These are phyloP conservation scores for Tuber magnatum DNA, from an alignment of 495 filamentous ascomycete species.

Conservation along the genomic window DNA sequence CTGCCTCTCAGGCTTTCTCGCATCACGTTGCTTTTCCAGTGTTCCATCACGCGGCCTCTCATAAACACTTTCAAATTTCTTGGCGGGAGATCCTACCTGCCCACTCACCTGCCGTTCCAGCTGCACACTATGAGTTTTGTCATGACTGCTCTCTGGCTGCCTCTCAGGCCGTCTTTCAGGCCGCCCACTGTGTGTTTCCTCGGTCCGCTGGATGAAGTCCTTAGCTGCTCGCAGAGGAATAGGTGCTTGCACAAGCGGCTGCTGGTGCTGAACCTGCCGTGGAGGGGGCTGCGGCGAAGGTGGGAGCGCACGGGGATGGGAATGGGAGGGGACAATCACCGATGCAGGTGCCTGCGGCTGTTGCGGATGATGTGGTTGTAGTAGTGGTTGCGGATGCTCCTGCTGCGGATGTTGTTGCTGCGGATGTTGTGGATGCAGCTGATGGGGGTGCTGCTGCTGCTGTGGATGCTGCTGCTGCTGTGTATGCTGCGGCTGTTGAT, in stretches of 20 bases:
- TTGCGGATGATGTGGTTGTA: conserved; percentile 20
- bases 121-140: not conserved
- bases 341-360: conserved; percentile 16
- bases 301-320: conserved; percentile 6
- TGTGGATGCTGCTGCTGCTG: conserved; percentile 23
- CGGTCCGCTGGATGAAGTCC: not conserved
- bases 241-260: conserved; percentile 19
- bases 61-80: conserved; percentile 1
- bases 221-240: not conserved
- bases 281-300: conserved; percentile 11
- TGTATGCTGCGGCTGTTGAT: not conserved
- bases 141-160: not conserved
- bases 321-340: conserved; percentile 6
- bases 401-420: conserved; percentile 22
- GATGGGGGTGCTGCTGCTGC: conserved; percentile 16
- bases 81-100: not conserved
- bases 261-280: conserved; percentile 16
- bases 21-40: conserved; percentile 6
- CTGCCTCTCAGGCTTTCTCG: not conserved
- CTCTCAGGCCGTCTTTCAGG: not conserved
- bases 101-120: conserved; percentile 9
- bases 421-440: conserved; percentile 20
- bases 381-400: conserved; percentile 17
- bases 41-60: conserved; percentile 2
- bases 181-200: conserved; percentile 1